Evolutionary conservation across 2,329 filamentous ascomycete species (phyloP).

Genomic region (Neobulgaria alba): DNA sequence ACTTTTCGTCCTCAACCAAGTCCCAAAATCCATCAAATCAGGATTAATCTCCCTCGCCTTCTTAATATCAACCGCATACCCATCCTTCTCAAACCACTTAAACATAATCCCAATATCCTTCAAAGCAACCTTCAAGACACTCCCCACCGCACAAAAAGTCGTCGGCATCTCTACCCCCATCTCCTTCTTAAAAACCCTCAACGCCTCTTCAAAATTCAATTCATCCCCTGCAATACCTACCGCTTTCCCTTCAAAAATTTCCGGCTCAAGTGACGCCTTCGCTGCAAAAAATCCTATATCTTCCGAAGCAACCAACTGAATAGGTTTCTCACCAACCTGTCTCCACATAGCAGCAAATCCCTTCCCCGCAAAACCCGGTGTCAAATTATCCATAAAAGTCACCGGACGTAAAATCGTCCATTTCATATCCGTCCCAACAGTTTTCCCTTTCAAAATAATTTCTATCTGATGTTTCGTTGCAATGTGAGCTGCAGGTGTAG

Average conservation of each 20-base stretch:
- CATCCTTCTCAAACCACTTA: slow-evolving; percentile 25
- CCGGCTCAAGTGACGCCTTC: slow-evolving; percentile 34
- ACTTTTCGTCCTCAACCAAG: slow-evolving; percentile 36
- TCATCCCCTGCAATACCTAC: slow-evolving; percentile 39
- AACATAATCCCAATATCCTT: slow-evolving; percentile 27
- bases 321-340: slow-evolving; percentile 22
- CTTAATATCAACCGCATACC: slow-evolving; percentile 29
- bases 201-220: slow-evolving; percentile 30
- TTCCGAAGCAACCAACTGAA: slow-evolving; percentile 35
- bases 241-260: slow-evolving; percentile 31
- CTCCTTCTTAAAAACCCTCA: slow-evolving; percentile 26
- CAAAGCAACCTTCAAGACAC: slow-evolving; percentile 18
- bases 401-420: slow-evolving; percentile 50
- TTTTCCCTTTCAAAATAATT: slow-evolving; percentile 41
- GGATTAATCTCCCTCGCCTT: slow-evolving; percentile 34
- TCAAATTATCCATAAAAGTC: slow-evolving; percentile 45
- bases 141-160: slow-evolving; percentile 22
- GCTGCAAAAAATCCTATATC: slow-evolving; percentile 40
- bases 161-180: slow-evolving; percentile 25
- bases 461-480: slow-evolving; percentile 54
- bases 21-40: slow-evolving; percentile 35
- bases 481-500: slow-evolving; percentile 54
- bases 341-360: slow-evolving; percentile 22
- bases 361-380: slow-evolving; percentile 20
- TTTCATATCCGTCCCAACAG: slow-evolving; percentile 32